Base-by-base conservation (phyloP, 2,329 filamentous ascomycete genomes). In the Aspergillus sp. region DNA sequence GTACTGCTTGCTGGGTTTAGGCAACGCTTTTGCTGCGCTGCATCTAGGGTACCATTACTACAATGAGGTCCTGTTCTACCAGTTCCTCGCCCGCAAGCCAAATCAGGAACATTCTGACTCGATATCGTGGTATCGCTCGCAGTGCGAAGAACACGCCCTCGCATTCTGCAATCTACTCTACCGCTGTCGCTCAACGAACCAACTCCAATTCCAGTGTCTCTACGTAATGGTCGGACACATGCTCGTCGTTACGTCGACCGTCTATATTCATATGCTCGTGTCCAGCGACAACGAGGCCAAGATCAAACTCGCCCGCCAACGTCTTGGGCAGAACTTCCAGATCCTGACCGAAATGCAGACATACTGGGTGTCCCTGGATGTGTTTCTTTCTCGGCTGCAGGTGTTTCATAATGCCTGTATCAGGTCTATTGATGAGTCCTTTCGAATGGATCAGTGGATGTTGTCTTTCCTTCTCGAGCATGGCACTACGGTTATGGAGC, bases 21-120 rank as follows among this genome's bases (percentile, higher is more conserved):
- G 79, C 3, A 69, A 75, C 5, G 70, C 75, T 19, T 81, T 80
- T 53, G 73, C 77, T 2, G 77, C 77, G 1, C 69, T 82, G 1
- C 76, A 81, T 58, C 65, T 81, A 2, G 77, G 78, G 3, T 80
- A 80, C 57, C 76, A 81, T 50, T 74, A 81, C 62, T 80, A 77
- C 58, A 71, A 73, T 4, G 75, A 79, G 51, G 68, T 81, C n/a
- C 72, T 82, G 5, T 79, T 76, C 65, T 82, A 80, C 57, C 77
- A 77, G 51, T 81, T 78, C 60, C 70, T 81, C 0, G 72, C 47
- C 2, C 34, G 33, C 3, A 22, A 7, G 4, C 30, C 46, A 4
- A 11, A n/a, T 3, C 13, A 37, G 3, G 19, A 39, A 8, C 33
- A 6, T 1, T 3, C 6, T 8, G 37, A 30, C 27, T 30, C 27